These are phyloP conservation scores for Albifimbria verrucaria DNA, from an alignment of 2,329 filamentous ascomycete species.

Conservation along the genomic window DNA sequence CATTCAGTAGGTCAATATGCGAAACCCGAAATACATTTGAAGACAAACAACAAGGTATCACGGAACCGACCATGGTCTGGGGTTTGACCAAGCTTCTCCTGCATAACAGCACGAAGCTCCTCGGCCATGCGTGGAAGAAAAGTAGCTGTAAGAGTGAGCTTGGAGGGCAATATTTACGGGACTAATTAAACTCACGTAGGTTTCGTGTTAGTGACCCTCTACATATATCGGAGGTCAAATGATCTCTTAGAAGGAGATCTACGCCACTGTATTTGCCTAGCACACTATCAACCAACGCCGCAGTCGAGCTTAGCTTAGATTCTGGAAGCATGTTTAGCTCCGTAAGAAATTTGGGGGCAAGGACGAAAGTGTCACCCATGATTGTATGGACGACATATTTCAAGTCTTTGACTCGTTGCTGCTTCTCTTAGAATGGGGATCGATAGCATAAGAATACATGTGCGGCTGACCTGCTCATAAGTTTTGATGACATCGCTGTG, in stretches of 20 bases:
- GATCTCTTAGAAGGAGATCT: constrained; percentile 1
- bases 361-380: constrained; percentile 1
- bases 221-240: constrained; percentile 1
- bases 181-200: not conserved
- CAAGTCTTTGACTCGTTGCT: not conserved
- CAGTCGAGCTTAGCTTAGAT: constrained; percentile 1
- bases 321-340: constrained; percentile 2
- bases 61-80: not conserved
- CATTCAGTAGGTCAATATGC: not conserved
- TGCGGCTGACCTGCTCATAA: not conserved
- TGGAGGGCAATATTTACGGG: not conserved
- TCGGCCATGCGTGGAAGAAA: constrained; percentile 1
- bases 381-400: constrained; percentile 2
- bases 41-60: not conserved
- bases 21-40: not conserved
- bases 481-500: not conserved
- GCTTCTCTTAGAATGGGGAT: not conserved
- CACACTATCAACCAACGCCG: constrained; percentile 1
- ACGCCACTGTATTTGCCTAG: not conserved
- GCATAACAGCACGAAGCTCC: not conserved
- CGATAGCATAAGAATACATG: not conserved
- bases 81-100: not conserved
- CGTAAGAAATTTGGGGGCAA: not conserved
- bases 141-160: not conserved
- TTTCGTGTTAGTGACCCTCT: not conserved